Conservation (phyloP, 2,329 filamentous ascomycete genomes). For the Aspergillus phoenicis region DNA sequence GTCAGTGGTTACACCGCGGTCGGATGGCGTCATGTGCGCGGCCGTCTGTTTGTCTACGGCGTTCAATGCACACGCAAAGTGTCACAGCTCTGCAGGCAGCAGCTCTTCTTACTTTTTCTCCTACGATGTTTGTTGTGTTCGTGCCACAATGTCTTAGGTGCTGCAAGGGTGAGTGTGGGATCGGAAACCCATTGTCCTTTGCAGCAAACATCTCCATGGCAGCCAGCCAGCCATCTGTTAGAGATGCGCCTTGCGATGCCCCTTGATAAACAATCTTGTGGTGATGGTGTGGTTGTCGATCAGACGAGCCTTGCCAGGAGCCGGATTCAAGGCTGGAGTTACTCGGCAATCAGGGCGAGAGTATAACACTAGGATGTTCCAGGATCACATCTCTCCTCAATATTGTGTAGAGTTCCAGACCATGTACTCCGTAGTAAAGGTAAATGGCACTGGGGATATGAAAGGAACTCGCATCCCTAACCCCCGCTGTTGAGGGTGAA, state of each 20-base stretch:
- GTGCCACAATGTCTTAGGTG: neutral
- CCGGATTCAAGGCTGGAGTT: neutral
- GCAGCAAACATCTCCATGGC: constrained; percentile 5
- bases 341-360: neutral
- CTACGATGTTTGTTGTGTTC: neutral
- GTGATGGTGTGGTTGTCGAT: neutral
- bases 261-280: neutral
- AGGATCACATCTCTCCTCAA: neutral
- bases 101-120: neutral
- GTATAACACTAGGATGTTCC: neutral
- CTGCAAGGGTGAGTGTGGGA: neutral
- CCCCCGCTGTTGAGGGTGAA: neutral
- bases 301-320: neutral
- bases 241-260: neutral
- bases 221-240: neutral
- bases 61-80: neutral
- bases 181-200: neutral
- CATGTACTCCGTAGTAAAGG: neutral
- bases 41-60: neutral
- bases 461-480: neutral
- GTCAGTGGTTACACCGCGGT: neutral
- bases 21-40: neutral
- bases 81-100: neutral
- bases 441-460: neutral
- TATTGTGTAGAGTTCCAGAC: neutral